Base-by-base conservation (phyloP, 2,329 filamentous ascomycete species). In the Pestalotiopsis sp. region DNA sequence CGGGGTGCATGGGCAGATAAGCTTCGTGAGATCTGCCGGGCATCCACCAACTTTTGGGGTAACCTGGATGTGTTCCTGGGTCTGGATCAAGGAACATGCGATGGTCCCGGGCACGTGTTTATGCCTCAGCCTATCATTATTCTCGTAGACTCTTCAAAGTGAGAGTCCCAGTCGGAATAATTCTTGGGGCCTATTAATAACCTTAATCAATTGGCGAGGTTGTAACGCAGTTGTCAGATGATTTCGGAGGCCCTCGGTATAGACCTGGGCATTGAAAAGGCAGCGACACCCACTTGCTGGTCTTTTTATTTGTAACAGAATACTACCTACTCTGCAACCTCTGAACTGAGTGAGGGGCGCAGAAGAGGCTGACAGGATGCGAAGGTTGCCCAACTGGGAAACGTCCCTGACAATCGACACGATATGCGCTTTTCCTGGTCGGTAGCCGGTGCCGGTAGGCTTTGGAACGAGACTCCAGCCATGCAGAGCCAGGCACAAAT, bases 1-100 rank as follows among this genome's bases (percentile, higher is more conserved):
- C 57, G 57, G 57, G 57, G 57, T 59, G 57, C 57, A 59, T 59
- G 27, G 25, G n/a, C 57, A 59, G 57, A 59, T 59, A 59, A 59
- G 57, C 57, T 59, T 59, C 23, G 23, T n/a, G 45, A 59, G 23
- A 59, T 59, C 57, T 59, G 57, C 57, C 57, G 57, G 9, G 13
- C 14, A 7, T 12, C 27, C 27, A 36, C 23, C 57, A 14, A 14
- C 25, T 59, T 13, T 59, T 59, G 57, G 57, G 23, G 57, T 36
- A 27, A 27, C 12, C 57, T 27, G 20, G 57, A 5, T 58, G 2
- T 13, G 57, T 59, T 27, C 57, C 23, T 59, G 57, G 23, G n/a
- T 59, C 23, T n/a, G 17, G 20, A 20, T 52, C 45, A 52, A 17
- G 45, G 11, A 52, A 52, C 45, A 52, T 52, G 45, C 45, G 14